Percentiles rank a stretch among this genome's conserved stretches.
These are phyloP conservation scores for Tricholoma furcatifolium DNA, from an alignment of 768 basidiomycete genomes.

Conservation along the genomic window DNA sequence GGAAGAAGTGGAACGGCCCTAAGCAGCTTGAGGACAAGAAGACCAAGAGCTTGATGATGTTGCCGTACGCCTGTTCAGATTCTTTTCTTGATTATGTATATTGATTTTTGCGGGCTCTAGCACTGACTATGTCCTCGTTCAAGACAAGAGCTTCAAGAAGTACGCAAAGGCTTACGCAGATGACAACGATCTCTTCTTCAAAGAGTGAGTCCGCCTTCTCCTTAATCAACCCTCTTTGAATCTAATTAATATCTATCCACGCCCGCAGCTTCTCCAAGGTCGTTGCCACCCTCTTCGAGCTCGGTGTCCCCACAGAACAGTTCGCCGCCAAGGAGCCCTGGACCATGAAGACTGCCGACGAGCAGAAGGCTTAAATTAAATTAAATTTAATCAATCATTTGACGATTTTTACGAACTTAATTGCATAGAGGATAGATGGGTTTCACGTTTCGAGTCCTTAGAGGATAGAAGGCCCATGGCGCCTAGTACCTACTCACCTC, in stretches of 20 bases:
- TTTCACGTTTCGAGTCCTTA: not conserved
- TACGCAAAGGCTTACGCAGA: conserved; percentile 85
- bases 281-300: conserved; percentile 81
- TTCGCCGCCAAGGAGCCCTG: conserved; percentile 73
- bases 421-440: conserved; percentile 7
- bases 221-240: not conserved
- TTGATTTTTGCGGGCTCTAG: conserved; percentile 30
- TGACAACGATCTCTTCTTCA: conserved; percentile 85
- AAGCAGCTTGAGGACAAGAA: conserved; percentile 94
- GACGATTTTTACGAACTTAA: not conserved
- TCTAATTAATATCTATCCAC: conserved; percentile 8
- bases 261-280: conserved; percentile 74
- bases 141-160: conserved; percentile 94
- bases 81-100: not conserved
- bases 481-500: not conserved
- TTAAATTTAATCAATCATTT: not conserved
- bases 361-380: conserved; percentile 29
- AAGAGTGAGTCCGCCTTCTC: conserved; percentile 62
- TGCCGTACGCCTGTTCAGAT: conserved; percentile 62
- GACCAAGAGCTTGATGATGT: conserved; percentile 90
- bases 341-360: conserved; percentile 60
- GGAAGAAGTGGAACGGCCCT: conserved; percentile 94
- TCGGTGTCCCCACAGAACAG: conserved; percentile 86
- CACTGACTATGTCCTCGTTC: conserved; percentile 84
- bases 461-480: not conserved